Evolutionary conservation across 768 basidiomycete genomes (phyloP).

Genomic region (Macrolepiota dolichaula): DNA sequence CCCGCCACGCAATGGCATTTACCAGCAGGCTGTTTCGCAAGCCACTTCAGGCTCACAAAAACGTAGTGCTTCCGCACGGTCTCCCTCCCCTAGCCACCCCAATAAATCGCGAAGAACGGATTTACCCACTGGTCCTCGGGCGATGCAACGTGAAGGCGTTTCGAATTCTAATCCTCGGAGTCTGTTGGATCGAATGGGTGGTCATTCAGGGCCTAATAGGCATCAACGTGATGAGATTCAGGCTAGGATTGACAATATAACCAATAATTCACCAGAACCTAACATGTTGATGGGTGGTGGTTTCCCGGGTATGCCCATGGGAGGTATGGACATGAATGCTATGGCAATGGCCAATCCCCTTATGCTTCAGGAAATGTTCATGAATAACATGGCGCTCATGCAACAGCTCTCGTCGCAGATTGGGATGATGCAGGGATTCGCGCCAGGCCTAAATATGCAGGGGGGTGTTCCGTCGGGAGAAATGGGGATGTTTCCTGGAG

Average conservation of each 20-base stretch:
- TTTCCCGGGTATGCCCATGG: slow-evolving; percentile 35
- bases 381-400: slow-evolving; percentile 92
- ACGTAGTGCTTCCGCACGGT: slow-evolving; percentile 61
- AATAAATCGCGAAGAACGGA: slow-evolving; percentile 74
- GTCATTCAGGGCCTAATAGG: slow-evolving; percentile 37
- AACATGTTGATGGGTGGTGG: slow-evolving; percentile 54
- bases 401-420: slow-evolving; percentile 85
- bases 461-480: slow-evolving; percentile 49
- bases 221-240: slow-evolving; percentile 67
- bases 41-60: slow-evolving; percentile 55
- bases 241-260: slow-evolving; percentile 76
- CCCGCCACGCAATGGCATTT: slow-evolving; percentile 55
- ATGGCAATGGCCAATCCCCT: slow-evolving; percentile 59
- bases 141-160: slow-evolving; percentile 58
- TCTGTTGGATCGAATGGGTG: slow-evolving; percentile 81
- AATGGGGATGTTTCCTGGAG: slow-evolving; percentile 46
- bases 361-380: slow-evolving; percentile 85
- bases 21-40: slow-evolving; percentile 74
- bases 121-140: slow-evolving; percentile 81
- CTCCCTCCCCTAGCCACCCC: slow-evolving; percentile 62
- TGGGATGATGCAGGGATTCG: slow-evolving; percentile 68
- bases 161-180: slow-evolving; percentile 46
- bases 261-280: slow-evolving; percentile 50
- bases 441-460: slow-evolving; percentile 59
- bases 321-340: slow-evolving; percentile 60